Conservation (phyloP, 768 basidiomycete genomes). For the Podaxis pistillaris region DNA sequence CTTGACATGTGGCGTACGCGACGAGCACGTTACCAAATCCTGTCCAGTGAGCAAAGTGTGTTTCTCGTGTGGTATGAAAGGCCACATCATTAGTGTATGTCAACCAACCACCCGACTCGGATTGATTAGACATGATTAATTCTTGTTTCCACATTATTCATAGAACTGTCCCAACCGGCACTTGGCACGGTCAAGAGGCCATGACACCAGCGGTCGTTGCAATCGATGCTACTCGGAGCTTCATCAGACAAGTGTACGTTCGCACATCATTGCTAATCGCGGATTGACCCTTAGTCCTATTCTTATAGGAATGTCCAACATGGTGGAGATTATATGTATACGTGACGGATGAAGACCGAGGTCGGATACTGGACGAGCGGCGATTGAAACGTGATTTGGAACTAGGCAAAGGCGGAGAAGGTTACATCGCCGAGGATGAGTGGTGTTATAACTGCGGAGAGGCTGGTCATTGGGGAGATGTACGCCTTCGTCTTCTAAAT, state of each 20-base stretch:
- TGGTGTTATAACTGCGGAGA: conserved; percentile 85
- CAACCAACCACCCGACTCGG: neutral
- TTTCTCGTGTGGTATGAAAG: conserved; percentile 81
- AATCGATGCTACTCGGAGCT: conserved; percentile 64
- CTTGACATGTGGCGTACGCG: conserved; percentile 74
- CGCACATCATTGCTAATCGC: neutral
- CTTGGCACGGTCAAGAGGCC: conserved; percentile 21
- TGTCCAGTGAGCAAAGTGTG: conserved; percentile 84
- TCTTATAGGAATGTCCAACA: conserved; percentile 73
- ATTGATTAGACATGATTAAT: neutral
- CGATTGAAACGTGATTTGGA: conserved; percentile 45
- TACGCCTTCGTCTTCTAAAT: conserved; percentile 34
- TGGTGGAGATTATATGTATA: conserved; percentile 82
- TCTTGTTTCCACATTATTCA: conserved; percentile 7
- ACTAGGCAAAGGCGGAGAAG: conserved; percentile 74
- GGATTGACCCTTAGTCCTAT: neutral
- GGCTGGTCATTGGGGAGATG: conserved; percentile 77
- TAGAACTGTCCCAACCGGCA: conserved; percentile 74
- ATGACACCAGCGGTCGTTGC: conserved; percentile 37
- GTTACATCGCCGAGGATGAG: conserved; percentile 67
- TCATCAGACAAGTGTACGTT: conserved; percentile 60
- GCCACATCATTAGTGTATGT: conserved; percentile 69
- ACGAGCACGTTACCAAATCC: conserved; percentile 74
- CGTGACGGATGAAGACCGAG: conserved; percentile 51
- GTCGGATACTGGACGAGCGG: conserved; percentile 41